Base-by-base conservation (phyloP, 345 rosid genomes). In the Tarenaya hassleriana region DNA sequence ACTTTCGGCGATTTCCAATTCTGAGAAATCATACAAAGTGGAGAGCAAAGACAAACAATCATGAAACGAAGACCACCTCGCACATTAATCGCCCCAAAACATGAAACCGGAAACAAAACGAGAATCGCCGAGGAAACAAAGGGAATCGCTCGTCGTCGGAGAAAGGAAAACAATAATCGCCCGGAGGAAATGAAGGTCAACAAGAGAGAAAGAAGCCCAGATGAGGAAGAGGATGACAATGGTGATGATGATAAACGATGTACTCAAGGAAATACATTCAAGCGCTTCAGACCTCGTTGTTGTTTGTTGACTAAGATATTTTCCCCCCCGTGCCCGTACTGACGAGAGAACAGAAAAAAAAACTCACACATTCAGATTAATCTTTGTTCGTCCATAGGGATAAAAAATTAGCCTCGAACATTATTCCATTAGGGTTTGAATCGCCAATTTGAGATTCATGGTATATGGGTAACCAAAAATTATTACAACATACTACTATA, bases 251-350 rank as follows among this genome's bases (percentile, higher is more conserved):
- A 50, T 40, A 55, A 78, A 56, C 70, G 55, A 24, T 24, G 29
- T 27, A 39, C 39, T 47, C 47, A 49, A 52, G 52, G 21, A 61
- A 58, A 54, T 52, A 45, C 56, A 55, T 14, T 34, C 42, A 67
- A 68, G 27, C 42, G 52, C 58, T 39, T 66, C 55, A 12, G 62
- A 52, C 47, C 62, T 70, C 60, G 78, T 46, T 73, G 80, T 68
- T 72, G 61, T 75, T 83, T 79, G 82, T 75, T 80, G 84, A 83
- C 84, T 71, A 44, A 48, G 60, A 42, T 53, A 41, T 33, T 8
- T 19, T 24, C 29, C 29, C 29, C 29, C 5, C 5, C 29, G 2
- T n/a, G n/a, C 29, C 5, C 29, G 29, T 24, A 2, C 2, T 2
- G 5, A 24, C 5, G 29, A 24, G 29, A 24, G n/a, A n/a, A n/a